phyloP scores from a whole-genome alignment of 305 asterid species.

The Fraxinus dipetala region DNA sequence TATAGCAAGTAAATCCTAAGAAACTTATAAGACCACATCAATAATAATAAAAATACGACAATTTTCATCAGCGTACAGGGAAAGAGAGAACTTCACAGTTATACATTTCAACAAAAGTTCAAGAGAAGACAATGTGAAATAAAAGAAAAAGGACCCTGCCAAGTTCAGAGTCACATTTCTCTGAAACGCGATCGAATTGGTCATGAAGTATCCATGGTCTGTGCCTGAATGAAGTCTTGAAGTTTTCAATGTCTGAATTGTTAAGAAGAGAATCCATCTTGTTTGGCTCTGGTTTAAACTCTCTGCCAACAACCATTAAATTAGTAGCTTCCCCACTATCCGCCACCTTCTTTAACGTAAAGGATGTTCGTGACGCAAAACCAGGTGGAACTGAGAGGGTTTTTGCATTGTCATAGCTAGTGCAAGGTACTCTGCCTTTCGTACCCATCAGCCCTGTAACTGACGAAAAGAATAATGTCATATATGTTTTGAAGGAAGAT shows the following conservation, averaged over 20 bases:
- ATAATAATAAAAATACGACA: neutral
- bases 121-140: conserved; percentile 9
- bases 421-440: conserved; percentile 22
- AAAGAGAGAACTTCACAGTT: conserved; percentile 9
- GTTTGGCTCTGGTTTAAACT: conserved; percentile 21
- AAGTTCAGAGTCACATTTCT: conserved; percentile 34
- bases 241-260: conserved; percentile 32
- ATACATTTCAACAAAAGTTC: conserved; percentile 1
- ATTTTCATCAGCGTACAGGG: neutral
- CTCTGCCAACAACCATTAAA: conserved; percentile 25
- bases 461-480: neutral
- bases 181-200: conserved; percentile 22
- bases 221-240: conserved; percentile 35
- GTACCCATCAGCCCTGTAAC: conserved; percentile 35
- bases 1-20: neutral
- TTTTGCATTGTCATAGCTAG: conserved; percentile 16
- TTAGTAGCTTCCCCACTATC: conserved; percentile 22
- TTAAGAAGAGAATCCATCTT: conserved; percentile 24
- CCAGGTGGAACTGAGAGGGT: conserved; percentile 65
- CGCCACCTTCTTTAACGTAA: conserved; percentile 42
- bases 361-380: conserved; percentile 55
- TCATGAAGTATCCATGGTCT: conserved; percentile 52
- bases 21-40: conserved; percentile 11
- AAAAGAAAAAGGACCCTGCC: conserved; percentile 39
- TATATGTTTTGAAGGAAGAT: neutral